Evolutionary conservation across 768 basidiomycete genomes (phyloP).

Genomic region (Peribolospora baueri): DNA sequence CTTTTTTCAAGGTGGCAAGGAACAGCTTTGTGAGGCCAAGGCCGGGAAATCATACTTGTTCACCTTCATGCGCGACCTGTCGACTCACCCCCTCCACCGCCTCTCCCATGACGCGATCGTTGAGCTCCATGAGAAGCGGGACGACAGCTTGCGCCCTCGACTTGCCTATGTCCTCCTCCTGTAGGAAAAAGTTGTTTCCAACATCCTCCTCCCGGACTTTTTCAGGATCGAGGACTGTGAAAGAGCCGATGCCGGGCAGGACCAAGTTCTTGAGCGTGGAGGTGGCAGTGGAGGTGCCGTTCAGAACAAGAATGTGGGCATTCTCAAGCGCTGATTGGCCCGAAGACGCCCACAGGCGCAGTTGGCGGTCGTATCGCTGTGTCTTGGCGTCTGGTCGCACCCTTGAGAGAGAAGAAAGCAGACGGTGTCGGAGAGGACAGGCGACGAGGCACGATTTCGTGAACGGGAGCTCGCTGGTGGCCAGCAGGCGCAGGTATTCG

Average conservation of each 20-base stretch:
- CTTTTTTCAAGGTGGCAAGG: slow-evolving; percentile 22
- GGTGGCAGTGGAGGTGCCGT: slow-evolving; percentile 57
- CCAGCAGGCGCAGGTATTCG: not conserved
- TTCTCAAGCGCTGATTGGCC: slow-evolving; percentile 76
- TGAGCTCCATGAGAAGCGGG: slow-evolving; percentile 53
- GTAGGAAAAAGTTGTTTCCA: slow-evolving; percentile 90
- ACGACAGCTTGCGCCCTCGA: slow-evolving; percentile 57
- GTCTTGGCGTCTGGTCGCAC: slow-evolving; percentile 30
- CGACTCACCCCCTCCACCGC: slow-evolving; percentile 29
- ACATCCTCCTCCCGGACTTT: slow-evolving; percentile 47
- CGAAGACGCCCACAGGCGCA: slow-evolving; percentile 80
- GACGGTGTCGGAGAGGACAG: not conserved
- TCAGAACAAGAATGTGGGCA: slow-evolving; percentile 55
- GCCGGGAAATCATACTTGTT: not conserved
- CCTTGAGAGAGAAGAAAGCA: not conserved
- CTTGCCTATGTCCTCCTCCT: slow-evolving; percentile 52
- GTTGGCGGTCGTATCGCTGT: slow-evolving; percentile 79
- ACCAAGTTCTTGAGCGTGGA: slow-evolving; percentile 89
- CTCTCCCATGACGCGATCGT: slow-evolving; percentile 53
- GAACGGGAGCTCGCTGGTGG: slow-evolving; percentile 2
- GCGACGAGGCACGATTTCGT: not conserved
- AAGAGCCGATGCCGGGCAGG: slow-evolving; percentile 77
- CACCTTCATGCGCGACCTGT: not conserved
- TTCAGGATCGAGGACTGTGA: slow-evolving; percentile 58
- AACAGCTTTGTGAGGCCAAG: slow-evolving; percentile 18